phyloP scores from a whole-genome alignment of 2,329 filamentous ascomycete species.

The Fusarium sp. region DNA sequence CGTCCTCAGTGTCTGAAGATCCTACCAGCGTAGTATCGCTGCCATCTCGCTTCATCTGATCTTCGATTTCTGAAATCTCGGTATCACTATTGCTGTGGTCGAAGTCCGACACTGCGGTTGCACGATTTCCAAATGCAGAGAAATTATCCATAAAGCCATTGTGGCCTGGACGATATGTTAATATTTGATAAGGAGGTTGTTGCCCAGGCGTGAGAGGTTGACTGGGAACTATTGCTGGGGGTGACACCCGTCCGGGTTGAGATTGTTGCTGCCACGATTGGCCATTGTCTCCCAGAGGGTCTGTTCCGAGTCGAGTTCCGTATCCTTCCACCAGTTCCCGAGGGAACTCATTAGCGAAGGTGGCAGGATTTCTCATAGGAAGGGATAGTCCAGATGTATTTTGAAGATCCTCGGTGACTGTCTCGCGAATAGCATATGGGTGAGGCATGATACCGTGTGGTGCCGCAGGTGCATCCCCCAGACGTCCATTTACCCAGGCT shows the following conservation, averaged over 20 bases:
- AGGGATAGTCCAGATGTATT: slow-evolving; percentile 1
- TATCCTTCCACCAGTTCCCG: slow-evolving; percentile 7
- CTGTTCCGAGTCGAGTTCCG: background rate
- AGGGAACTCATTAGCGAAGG: slow-evolving; percentile 17
- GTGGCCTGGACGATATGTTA: background rate
- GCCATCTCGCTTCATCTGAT: slow-evolving; percentile 4
- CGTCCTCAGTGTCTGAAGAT: background rate
- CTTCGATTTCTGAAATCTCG: slow-evolving; percentile 11
- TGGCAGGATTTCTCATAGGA: background rate
- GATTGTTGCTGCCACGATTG: slow-evolving; percentile 21
- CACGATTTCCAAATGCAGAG: background rate
- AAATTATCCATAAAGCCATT: slow-evolving; percentile 6
- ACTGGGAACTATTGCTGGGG: background rate
- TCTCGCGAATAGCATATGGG: slow-evolving; percentile 37
- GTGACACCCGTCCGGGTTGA: background rate
- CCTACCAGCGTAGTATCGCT: slow-evolving; percentile 13
- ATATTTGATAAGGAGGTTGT: background rate
- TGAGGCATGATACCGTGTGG: slow-evolving; percentile 38
- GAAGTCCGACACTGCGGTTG: background rate
- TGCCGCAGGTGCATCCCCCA: background rate
- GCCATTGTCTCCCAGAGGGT: slow-evolving; percentile 24
- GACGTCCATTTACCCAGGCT: slow-evolving; percentile 13
- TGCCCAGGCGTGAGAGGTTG: too few relatives aligned
- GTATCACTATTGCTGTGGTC: slow-evolving; percentile 10
- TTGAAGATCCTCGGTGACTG: slow-evolving; percentile 37